Percentiles rank a stretch among this genome's conserved stretches.
Evolutionary conservation across 169 alveolate species (phyloP).

Genomic region (Plasmodium gonderi): DNA sequence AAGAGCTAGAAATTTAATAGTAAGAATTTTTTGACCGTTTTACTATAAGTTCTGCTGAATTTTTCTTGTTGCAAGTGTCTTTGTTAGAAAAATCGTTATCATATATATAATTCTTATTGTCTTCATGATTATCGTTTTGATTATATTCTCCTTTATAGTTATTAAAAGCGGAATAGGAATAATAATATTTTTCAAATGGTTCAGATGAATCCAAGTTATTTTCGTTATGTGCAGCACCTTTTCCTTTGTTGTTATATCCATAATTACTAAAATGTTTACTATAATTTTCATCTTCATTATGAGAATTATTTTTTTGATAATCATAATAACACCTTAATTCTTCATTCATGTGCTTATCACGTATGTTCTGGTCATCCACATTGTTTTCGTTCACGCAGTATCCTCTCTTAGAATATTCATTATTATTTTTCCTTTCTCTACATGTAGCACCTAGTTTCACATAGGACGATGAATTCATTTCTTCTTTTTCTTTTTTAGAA

Average conservation of each 20-base stretch:
- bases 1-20: slow-evolving; percentile 11
- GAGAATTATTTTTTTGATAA: background rate
- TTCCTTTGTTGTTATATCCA: background rate
- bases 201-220: background rate
- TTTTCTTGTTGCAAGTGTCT: background rate
- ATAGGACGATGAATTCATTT: slow-evolving; percentile 1
- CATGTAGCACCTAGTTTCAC: background rate
- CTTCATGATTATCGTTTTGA: slow-evolving; percentile 8
- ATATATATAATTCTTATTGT: slow-evolving; percentile 52
- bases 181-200: slow-evolving; percentile 39
- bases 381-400: background rate
- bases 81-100: slow-evolving; percentile 11
- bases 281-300: background rate
- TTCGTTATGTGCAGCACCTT: slow-evolving; percentile 5
- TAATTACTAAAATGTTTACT: slow-evolving; percentile 9
- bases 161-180: slow-evolving; percentile 60
- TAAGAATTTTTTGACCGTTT: background rate
- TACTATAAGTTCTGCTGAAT: slow-evolving; percentile 55
- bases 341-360: background rate
- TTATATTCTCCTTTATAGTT: background rate
- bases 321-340: slow-evolving; percentile 7
- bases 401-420: background rate
- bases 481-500: background rate
- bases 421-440: background rate
- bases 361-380: background rate